phyloP scores from a whole-genome alignment of 495 filamentous ascomycete species.

The Cercophora scortea region DNA sequence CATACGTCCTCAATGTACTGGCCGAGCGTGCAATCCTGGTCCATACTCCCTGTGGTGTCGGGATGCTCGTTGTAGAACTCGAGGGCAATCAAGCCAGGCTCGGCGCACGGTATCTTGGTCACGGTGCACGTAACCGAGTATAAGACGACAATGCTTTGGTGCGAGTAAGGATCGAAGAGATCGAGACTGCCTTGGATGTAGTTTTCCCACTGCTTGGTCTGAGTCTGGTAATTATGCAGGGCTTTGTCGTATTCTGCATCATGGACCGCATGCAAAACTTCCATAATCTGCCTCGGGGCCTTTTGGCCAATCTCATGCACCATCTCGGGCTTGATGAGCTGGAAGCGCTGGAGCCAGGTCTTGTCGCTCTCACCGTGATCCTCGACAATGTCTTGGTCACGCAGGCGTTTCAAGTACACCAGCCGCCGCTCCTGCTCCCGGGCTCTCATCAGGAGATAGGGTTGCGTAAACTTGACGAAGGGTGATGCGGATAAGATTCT shows the following conservation, averaged over 20 bases:
- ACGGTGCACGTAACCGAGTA: constrained; percentile 87
- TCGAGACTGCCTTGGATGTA: constrained; percentile 76
- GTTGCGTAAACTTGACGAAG: constrained; percentile 90
- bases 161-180: constrained; percentile 86
- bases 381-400: constrained; percentile 64
- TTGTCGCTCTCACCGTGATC: constrained; percentile 52
- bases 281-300: constrained; percentile 76
- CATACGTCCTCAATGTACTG: constrained; percentile 95
- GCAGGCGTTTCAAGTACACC: constrained; percentile 68
- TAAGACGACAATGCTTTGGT: constrained; percentile 93
- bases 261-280: constrained; percentile 88
- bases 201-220: constrained; percentile 91
- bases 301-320: constrained; percentile 70
- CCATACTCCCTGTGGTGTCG: constrained; percentile 49
- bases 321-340: constrained; percentile 90
- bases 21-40: constrained; percentile 84
- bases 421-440: constrained; percentile 83
- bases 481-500: constrained; percentile 93
- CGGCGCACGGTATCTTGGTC: constrained; percentile 85
- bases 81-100: constrained; percentile 76
- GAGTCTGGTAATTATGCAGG: constrained; percentile 85
- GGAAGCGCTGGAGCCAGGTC: constrained; percentile 59
- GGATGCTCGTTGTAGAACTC: constrained; percentile 90
- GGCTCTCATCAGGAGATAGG: constrained; percentile 84
- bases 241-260: constrained; percentile 96